These are phyloP conservation scores for Macroventuria anomochaeta DNA, from an alignment of 2,329 filamentous ascomycete genomes.

Conservation along the genomic window DNA sequence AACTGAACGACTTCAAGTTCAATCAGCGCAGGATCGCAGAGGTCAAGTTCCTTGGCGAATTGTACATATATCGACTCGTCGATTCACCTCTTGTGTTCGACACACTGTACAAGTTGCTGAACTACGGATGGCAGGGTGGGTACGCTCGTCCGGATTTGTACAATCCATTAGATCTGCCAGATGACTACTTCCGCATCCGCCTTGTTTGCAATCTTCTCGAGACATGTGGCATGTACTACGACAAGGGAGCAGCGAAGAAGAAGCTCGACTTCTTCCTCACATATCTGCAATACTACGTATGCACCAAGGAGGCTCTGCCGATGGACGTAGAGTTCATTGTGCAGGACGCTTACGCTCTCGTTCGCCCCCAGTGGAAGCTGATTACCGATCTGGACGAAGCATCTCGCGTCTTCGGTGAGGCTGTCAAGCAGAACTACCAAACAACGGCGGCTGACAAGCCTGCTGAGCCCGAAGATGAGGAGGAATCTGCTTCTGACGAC, in stretches of 20 bases:
- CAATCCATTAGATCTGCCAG: conserved; percentile 82
- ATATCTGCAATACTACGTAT: conserved; percentile 97
- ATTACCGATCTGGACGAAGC: conserved; percentile 83
- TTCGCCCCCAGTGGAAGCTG: conserved; percentile 92
- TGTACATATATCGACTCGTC: conserved; percentile 97
- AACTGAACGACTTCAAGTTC: conserved; percentile 96
- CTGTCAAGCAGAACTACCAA: conserved; percentile 90
- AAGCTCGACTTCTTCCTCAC: conserved; percentile 97
- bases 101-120: conserved; percentile 90
- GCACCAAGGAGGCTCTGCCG: conserved; percentile 84
- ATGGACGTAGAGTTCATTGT: conserved; percentile 98
- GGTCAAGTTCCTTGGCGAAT: conserved; percentile 92
- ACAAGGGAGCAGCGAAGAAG: conserved; percentile 90
- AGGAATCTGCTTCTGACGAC: conserved; percentile 78
- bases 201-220: conserved; percentile 88
- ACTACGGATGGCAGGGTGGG: conserved; percentile 85
- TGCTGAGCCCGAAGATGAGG: conserved; percentile 73
- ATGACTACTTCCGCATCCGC: conserved; percentile 95
- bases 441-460: conserved; percentile 72
- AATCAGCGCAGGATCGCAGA: conserved; percentile 94
- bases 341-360: conserved; percentile 85
- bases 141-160: conserved; percentile 79
- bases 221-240: conserved; percentile 95
- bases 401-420: conserved; percentile 79
- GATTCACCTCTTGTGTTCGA: conserved; percentile 97